Conservation (phyloP, 306 rosid species). For the Vachellia collinsii region DNA sequence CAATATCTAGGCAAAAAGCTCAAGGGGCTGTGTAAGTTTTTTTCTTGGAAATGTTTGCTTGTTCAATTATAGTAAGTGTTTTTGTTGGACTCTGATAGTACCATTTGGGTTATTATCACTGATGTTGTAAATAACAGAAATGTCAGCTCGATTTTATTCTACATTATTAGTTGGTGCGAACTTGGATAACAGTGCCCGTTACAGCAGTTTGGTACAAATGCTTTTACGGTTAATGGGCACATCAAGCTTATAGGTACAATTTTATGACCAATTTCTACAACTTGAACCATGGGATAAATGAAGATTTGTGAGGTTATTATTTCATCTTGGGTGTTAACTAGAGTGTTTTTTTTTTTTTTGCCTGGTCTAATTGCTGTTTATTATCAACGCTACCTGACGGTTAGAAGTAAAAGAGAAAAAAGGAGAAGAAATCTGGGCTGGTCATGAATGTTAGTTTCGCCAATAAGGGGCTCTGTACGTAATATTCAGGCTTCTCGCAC, state of each 20-base stretch:
- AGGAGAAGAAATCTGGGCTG: neutral
- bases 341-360: conserved; percentile 14
- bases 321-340: neutral
- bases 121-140: neutral
- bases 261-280: conserved; percentile 21
- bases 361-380: conserved; percentile 21
- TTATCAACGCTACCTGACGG: neutral
- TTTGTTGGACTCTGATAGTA: conserved; percentile 22
- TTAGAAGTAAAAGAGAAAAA: conserved; percentile 34
- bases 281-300: conserved; percentile 24
- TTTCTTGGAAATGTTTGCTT: conserved; percentile 12
- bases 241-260: conserved; percentile 18
- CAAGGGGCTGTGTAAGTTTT: conserved; percentile 1
- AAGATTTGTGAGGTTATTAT: neutral
- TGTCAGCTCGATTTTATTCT: conserved; percentile 16
- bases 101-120: conserved; percentile 14
- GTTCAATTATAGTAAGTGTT: neutral
- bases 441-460: conserved; percentile 19
- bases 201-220: conserved; percentile 1
- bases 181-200: conserved; percentile 23
- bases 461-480: conserved; percentile 32
- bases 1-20: neutral
- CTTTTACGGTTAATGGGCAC: conserved; percentile 23
- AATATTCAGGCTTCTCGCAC: conserved; percentile 20
- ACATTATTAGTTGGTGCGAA: conserved; percentile 22